A percentile compares a stretch with the other conserved stretches of the same genome.
Evolutionary conservation across 2,329 filamentous ascomycete genomes (phyloP).

Genomic region (Sphaceloma murrayae): DNA sequence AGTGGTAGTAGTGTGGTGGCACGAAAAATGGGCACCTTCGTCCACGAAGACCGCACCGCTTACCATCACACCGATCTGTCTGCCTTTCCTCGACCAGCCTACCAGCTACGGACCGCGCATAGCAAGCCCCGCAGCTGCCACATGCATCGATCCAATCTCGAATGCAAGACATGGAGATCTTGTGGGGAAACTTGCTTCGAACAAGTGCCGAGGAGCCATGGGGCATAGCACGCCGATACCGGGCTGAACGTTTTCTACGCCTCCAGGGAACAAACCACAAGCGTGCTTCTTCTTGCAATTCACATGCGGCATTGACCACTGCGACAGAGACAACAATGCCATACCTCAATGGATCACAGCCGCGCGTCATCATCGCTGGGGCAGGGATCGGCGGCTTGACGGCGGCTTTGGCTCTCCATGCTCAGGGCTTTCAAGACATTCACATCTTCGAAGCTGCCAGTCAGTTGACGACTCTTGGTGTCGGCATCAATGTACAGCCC

Average conservation of each 20-base stretch:
- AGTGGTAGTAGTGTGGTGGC: too few relatives aligned
- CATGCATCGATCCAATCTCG: not conserved
- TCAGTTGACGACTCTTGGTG: constrained; percentile 36
- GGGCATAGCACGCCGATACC: constrained; percentile 9
- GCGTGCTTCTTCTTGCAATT: not conserved
- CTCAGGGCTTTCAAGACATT: constrained; percentile 42
- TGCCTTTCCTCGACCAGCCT: too few relatives aligned
- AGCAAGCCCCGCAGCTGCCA: not conserved
- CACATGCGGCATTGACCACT: too few relatives aligned
- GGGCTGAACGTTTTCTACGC: constrained; percentile 12
- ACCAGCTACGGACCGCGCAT: too few relatives aligned
- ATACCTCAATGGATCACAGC: constrained; percentile 14
- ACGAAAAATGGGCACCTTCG: too few relatives aligned
- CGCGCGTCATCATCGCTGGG: constrained; percentile 38
- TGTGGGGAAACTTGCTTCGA: constrained; percentile 11
- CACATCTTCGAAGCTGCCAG: constrained; percentile 36
- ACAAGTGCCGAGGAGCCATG: constrained; percentile 13
- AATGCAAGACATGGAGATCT: not conserved
- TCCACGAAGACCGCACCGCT: too few relatives aligned
- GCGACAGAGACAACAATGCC: constrained; percentile 18
- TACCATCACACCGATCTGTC: too few relatives aligned
- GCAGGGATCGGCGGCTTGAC: constrained; percentile 44
- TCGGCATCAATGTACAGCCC: constrained; percentile 41
- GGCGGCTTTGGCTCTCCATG: constrained; percentile 46
- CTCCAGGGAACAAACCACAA: not conserved